Percentiles rank a stretch among this genome's conserved stretches.
These are phyloP conservation scores for Candida krabiensis DNA, from an alignment of 805 yeast species.

Conservation along the genomic window DNA sequence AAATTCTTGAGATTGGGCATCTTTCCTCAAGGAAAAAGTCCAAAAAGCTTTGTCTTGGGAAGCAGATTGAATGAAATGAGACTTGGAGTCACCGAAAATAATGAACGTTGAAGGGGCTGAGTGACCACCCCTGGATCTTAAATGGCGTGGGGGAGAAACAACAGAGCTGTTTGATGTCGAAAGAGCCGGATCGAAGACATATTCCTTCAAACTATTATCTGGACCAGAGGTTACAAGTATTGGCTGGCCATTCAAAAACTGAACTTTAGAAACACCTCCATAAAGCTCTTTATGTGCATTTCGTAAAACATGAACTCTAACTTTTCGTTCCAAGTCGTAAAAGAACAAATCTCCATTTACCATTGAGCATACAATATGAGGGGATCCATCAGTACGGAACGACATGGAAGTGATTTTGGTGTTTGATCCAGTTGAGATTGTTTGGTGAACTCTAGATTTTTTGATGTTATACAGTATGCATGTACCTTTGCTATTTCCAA, in stretches of 20 bases:
- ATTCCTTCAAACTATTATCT: constrained; percentile 86
- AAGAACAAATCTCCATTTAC: constrained; percentile 81
- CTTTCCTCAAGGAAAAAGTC: constrained; percentile 91
- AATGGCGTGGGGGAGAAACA: constrained; percentile 84
- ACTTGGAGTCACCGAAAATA: constrained; percentile 66
- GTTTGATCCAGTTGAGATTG: constrained; percentile 42
- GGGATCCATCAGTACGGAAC: constrained; percentile 87
- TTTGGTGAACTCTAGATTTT: constrained; percentile 58
- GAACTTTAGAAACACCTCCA: constrained; percentile 76
- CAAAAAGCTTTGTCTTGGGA: constrained; percentile 85
- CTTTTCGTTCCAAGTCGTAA: constrained; percentile 71
- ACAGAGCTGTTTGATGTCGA: constrained; percentile 62
- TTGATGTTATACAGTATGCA: constrained; percentile 66
- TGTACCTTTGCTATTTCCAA: constrained; percentile 72
- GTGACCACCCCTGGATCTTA: constrained; percentile 98
- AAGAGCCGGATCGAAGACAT: constrained; percentile 88
- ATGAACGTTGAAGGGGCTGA: constrained; percentile 82
- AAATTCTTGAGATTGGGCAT: constrained; percentile 92
- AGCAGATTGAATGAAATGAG: constrained; percentile 85
- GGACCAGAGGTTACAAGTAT: constrained; percentile 86
- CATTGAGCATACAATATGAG: constrained; percentile 80
- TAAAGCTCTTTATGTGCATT: constrained; percentile 67
- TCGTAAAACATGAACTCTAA: constrained; percentile 75
- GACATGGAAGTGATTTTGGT: constrained; percentile 61
- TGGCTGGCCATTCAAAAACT: constrained; percentile 88